Evolutionary conservation across 495 filamentous ascomycete genomes (phyloP).

Genomic region (Lophium mytilinum): DNA sequence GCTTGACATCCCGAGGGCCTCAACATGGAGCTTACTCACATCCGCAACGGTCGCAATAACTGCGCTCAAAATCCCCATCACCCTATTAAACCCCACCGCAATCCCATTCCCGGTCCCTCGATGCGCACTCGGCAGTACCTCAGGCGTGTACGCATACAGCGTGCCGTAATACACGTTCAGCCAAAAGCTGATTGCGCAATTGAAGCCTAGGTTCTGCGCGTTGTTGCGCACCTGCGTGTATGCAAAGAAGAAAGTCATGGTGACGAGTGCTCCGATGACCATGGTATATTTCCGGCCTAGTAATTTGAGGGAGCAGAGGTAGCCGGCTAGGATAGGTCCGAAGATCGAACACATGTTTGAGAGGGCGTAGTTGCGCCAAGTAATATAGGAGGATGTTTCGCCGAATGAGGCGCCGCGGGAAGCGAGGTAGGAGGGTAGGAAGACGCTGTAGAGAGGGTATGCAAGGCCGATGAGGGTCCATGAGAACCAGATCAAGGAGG

Average conservation of each 20-base stretch:
- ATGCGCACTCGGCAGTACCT: conserved; percentile 59
- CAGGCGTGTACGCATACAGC: conserved; percentile 55
- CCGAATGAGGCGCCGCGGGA: conserved; percentile 42
- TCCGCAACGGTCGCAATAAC: conserved; percentile 54
- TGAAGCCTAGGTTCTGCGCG: conserved; percentile 56
- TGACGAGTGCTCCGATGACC: conserved; percentile 35
- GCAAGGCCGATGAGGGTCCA: conserved; percentile 65
- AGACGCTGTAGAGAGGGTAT: conserved; percentile 47
- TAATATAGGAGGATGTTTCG: conserved; percentile 42
- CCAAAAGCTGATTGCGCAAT: conserved; percentile 57
- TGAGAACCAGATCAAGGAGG: conserved; percentile 56
- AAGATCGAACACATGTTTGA: conserved; percentile 57
- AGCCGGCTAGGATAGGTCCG: conserved; percentile 57
- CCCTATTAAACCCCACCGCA: conserved; percentile 57
- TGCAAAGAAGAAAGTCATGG: conserved; percentile 60
- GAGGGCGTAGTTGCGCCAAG: conserved; percentile 66
- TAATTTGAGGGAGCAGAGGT: conserved; percentile 47
- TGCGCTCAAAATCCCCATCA: conserved; percentile 66
- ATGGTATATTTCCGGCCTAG: conserved; percentile 53
- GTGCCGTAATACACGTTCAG: conserved; percentile 68
- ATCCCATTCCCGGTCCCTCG: conserved; percentile 64
- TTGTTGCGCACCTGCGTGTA: conserved; percentile 56
- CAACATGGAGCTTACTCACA: too few relatives aligned
- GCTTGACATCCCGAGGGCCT: too few relatives aligned
- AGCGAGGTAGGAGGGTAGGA: conserved; percentile 43